These are phyloP conservation scores for Blumeria graminis DNA, from an alignment of 2,329 filamentous ascomycete genomes.

Conservation along the genomic window DNA sequence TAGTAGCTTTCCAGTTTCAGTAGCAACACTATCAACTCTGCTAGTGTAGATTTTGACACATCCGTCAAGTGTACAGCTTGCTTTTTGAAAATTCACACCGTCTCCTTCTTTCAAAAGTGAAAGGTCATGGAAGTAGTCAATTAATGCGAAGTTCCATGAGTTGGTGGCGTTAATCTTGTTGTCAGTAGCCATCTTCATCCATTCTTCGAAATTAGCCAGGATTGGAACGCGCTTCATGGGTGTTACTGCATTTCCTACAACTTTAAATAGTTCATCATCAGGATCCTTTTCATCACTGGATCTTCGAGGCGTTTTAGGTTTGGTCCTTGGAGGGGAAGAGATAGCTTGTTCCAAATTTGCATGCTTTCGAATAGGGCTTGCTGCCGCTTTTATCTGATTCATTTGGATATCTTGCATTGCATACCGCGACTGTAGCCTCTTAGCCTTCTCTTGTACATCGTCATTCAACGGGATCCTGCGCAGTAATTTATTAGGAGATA, in stretches of 20 bases:
- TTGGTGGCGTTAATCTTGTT: constrained; percentile 98
- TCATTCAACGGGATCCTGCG: constrained; percentile 87
- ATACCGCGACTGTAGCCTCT: constrained; percentile 66
- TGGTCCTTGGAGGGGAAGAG: constrained; percentile 29
- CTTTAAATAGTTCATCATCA: constrained; percentile 36
- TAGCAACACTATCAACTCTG: constrained; percentile 91
- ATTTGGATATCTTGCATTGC: constrained; percentile 75
- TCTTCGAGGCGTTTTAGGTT: constrained; percentile 27
- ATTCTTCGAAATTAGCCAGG: constrained; percentile 94
- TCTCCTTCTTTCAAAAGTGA: constrained; percentile 88
- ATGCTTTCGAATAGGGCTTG: constrained; percentile 43
- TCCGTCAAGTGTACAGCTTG: constrained; percentile 87
- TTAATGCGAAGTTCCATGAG: constrained; percentile 98
- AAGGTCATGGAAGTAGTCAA: constrained; percentile 99
- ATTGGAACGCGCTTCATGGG: constrained; percentile 93
- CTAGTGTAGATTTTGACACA: constrained; percentile 99
- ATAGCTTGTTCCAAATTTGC: constrained; percentile 33
- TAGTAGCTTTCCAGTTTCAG: constrained; percentile 82
- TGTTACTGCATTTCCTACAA: constrained; percentile 56
- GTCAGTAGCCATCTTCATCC: constrained; percentile 99
- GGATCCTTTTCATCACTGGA: constrained; percentile 20
- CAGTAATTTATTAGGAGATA: neutral
- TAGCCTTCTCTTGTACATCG: constrained; percentile 77
- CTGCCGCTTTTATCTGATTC: constrained; percentile 70
- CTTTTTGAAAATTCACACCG: constrained; percentile 94